Percentiles rank a stretch among this genome's conserved stretches.
These are phyloP conservation scores for Phaeosphaeria sp. DNA, from an alignment of 2,329 filamentous ascomycete genomes.

Conservation along the genomic window DNA sequence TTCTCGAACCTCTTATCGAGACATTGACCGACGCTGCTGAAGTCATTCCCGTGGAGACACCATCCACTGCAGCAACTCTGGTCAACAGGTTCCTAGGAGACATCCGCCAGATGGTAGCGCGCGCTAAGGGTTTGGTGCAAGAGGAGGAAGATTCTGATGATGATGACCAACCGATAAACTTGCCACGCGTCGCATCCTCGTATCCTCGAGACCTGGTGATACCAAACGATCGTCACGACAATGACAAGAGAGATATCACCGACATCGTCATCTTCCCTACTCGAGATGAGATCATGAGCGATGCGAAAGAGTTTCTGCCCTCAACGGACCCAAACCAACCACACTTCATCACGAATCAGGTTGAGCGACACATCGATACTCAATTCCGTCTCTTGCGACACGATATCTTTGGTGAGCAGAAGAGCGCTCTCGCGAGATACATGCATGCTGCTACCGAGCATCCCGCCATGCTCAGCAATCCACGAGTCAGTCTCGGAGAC, in stretches of 20 bases:
- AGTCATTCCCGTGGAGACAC: too few relatives aligned
- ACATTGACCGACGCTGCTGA: too few relatives aligned
- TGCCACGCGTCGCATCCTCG: slow-evolving; percentile 10
- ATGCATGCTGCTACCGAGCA: slow-evolving; percentile 19
- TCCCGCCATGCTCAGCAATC: slow-evolving; percentile 4
- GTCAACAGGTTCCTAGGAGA: too few relatives aligned
- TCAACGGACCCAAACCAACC: slow-evolving; percentile 34
- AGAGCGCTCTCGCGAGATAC: slow-evolving; percentile 26
- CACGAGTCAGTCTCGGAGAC: slow-evolving; percentile 23
- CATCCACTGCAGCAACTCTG: too few relatives aligned
- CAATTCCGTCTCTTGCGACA: slow-evolving; percentile 43
- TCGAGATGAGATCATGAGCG: slow-evolving; percentile 42
- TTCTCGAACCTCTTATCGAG: too few relatives aligned
- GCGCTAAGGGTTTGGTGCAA: too few relatives aligned
- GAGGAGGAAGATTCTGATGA: too few relatives aligned
- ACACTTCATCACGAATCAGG: slow-evolving; percentile 30
- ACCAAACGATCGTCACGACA: slow-evolving; percentile 38
- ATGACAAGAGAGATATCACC: slow-evolving; percentile 41
- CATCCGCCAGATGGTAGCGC: too few relatives aligned
- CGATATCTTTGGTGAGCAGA: slow-evolving; percentile 42
- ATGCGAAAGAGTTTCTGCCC: slow-evolving; percentile 48
- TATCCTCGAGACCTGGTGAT: slow-evolving; percentile 34
- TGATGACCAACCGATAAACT: background rate
- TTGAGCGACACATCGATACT: slow-evolving; percentile 42
- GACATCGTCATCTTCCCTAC: slow-evolving; percentile 43